Base-by-base conservation (phyloP, 148 eudicot genomes). In the Camellia japonica region DNA sequence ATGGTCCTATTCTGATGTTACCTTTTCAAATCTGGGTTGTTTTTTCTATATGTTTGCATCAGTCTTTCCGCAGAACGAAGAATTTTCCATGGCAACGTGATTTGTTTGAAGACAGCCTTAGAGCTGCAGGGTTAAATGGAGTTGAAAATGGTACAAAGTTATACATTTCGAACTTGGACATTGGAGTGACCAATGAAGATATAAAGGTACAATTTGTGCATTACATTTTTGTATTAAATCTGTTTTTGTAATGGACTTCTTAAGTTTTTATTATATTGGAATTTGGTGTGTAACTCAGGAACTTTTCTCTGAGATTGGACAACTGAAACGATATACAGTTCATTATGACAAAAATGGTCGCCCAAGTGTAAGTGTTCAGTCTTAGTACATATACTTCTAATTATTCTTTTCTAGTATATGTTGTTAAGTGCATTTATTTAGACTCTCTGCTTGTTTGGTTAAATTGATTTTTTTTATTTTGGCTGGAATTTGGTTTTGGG, bases 111-210 rank as follows among this genome's bases (percentile, higher is more conserved):
- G 97, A 93, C 70, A 91, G 99, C 87, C 94, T 95, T 77, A 87
- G 90, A 87, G 94, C 97, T 80, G 97, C 87, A 78, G 97, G 97
- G 77, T 52, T 92, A 79, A 84, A 94, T 72, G 88, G 90, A 77
- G 77, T 86, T 80, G 97, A 93, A 75, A 87, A 74, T 93, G 93
- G 90, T 74, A 87, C 97, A 78, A 93, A 88, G 87, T 85, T 95
- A 71, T 80, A 80, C 71, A 75, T 95, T 66, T 90, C 94, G 63
- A 95, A 95, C 88, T 87, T 95, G 92, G 97, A 92, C 52, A 13
- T 58, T 79, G 92, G 97, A 80, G 99, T 95, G 82, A 87, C 93
- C 79, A 95, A 88, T 88, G 90, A 95, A 85, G 99, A 93, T 89
- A 93, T 95, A 85, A 90, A 95, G 97, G 99, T 95, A 93, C 86